Evolutionary conservation across 805 yeast genomes (phyloP), one percentile per base, ranked within the genome.

Genomic region (Candida sithepensis): DNA sequence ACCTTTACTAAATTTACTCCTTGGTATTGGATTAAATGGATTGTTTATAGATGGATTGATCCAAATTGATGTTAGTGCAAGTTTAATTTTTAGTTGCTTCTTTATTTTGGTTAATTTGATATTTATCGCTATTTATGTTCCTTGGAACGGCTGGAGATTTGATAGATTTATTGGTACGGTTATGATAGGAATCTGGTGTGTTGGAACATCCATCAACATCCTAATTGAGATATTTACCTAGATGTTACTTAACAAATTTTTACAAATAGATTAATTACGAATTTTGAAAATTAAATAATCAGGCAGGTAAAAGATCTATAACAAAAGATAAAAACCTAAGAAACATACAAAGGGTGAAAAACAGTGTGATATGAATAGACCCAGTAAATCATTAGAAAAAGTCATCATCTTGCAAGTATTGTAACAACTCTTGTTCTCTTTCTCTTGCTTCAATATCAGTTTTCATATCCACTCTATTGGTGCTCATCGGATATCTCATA

Each of bases 401-500:
- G 41, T 79, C 84, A 46, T 79, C 82, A 52, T 79, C 84, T 55
- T 79, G 64, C 42, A 68, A 51, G 44, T 65, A 67, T 38, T 67
- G 65, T 28, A 69, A 49, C 24, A 68, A 45, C 43, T 69, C 73
- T 45, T 67, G 79, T 52, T 79, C 84, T 41, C 81, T 68, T 57
- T 78, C 82, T 18, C 82, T 71, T 4, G 80, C 78, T 58, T 79
- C 81, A 46, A 76, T 71, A 43, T 77, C 82, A 4, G 66, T 66
- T 60, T 77, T 76, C 48, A 75, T 63, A 51, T 78, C 83, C 19
- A 66, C 69, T 41, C 77, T 66, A 54, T 76, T 76, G 43, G 74
- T 73, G 45, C 75, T 73, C 69, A 75, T 73, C 9, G 97, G 96
- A 68, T 88, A 94, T 60, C 97, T 81, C 97, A 94, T 89, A 8